Evolutionary conservation across 1,284 basidiomycete genomes (phyloP).

Genomic region (Papiliotrema laurentii): DNA sequence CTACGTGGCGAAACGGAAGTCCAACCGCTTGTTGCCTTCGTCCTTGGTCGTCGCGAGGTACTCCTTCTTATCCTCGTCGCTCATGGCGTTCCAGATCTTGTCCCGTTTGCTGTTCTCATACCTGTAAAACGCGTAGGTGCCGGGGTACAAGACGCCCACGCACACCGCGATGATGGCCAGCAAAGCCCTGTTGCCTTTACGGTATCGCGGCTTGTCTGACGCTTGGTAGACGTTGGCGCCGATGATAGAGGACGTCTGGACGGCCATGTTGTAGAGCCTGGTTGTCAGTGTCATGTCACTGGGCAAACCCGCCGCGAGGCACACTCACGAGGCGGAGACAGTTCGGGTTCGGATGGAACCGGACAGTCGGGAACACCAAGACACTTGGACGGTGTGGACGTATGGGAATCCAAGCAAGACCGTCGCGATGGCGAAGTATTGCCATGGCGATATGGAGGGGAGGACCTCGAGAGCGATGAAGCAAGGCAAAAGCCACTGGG

Average conservation of each 20-base stretch:
- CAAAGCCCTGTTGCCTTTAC: conserved; percentile 13
- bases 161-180: conserved; percentile 14
- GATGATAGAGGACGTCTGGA: conserved; percentile 19
- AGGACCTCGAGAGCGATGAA: conserved; percentile 3
- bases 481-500: background rate
- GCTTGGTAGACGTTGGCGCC: conserved; percentile 26
- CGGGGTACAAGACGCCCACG: conserved; percentile 11
- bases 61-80: conserved; percentile 16
- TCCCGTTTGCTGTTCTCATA: conserved; percentile 13
- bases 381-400: conserved; percentile 12
- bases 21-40: conserved; percentile 24
- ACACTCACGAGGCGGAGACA: conserved; percentile 10
- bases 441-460: background rate
- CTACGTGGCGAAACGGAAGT: conserved; percentile 5
- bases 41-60: conserved; percentile 25
- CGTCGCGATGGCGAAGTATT: conserved; percentile 17
- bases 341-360: conserved; percentile 26
- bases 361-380: conserved; percentile 6
- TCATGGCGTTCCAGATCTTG: conserved; percentile 19
- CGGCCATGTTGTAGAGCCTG: conserved; percentile 25
- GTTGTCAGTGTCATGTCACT: no score
- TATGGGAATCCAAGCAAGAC: conserved; percentile 17
- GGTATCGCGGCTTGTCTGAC: conserved; percentile 2
- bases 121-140: conserved; percentile 21
- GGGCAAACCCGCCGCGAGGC: background rate